Evolutionary conservation across 2,329 filamentous ascomycete genomes (phyloP).

Genomic region (Pseudocercospora eumusae): DNA sequence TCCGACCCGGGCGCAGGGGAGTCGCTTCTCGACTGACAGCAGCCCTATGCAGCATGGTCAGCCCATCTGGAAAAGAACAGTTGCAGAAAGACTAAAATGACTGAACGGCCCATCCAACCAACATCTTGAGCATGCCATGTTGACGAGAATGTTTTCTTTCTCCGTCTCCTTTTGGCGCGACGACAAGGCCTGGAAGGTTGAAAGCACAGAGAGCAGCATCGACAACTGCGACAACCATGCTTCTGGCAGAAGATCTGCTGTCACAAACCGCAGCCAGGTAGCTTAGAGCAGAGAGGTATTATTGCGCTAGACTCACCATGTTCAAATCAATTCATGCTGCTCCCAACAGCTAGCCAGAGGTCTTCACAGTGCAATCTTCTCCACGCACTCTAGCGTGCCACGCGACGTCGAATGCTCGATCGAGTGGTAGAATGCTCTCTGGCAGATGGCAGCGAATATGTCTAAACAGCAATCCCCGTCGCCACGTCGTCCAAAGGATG

Average conservation of each 20-base stretch:
- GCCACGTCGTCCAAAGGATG: background rate
- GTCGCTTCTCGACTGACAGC: conserved; percentile 22
- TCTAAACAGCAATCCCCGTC: background rate
- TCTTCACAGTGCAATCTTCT: background rate
- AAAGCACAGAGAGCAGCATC: background rate
- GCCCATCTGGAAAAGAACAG: background rate
- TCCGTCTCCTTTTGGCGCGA: background rate
- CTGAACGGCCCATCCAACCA: background rate
- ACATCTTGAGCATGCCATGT: background rate
- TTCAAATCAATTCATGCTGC: conserved; percentile 7
- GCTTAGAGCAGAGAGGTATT: background rate
- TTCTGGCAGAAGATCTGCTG: background rate
- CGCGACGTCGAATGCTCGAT: background rate
- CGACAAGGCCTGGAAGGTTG: background rate
- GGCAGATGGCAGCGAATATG: background rate
- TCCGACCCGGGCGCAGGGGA: conserved; percentile 10
- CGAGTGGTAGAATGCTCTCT: background rate
- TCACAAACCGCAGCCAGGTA: background rate
- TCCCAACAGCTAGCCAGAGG: background rate
- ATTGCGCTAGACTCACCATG: conserved; percentile 5
- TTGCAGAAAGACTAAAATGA: background rate
- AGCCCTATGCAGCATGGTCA: conserved; percentile 16
- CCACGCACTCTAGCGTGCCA: background rate
- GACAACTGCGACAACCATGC: background rate
- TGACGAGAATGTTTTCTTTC: background rate